Conservation (phyloP, 202 grass and related monocot genomes). For the Zizania palustris region DNA sequence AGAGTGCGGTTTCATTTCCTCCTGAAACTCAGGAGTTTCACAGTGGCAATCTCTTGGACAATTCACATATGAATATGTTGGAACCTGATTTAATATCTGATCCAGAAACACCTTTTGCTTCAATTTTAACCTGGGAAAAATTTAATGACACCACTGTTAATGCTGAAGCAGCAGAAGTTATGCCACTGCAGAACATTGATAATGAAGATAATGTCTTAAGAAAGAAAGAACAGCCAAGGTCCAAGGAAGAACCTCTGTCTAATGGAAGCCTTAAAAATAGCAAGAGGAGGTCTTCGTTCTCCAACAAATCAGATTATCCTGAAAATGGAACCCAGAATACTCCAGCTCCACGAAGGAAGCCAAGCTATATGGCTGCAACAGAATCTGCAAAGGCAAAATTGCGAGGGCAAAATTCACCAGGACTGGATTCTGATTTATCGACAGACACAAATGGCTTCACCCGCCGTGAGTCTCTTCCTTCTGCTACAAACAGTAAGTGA, state of each 20-base stretch:
- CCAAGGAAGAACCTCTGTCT: slow-evolving; percentile 62
- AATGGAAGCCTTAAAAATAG: slow-evolving; percentile 64
- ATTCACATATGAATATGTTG: slow-evolving; percentile 46
- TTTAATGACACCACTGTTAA: slow-evolving; percentile 31
- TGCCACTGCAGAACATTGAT: slow-evolving; percentile 53
- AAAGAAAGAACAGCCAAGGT: slow-evolving; percentile 49
- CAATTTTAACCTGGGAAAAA: slow-evolving; percentile 42
- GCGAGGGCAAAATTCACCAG: slow-evolving; percentile 70
- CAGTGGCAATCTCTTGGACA: slow-evolving; percentile 45
- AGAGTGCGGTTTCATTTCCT: slow-evolving; percentile 30
- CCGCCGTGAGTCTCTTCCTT: slow-evolving; percentile 81
- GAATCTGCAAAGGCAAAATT: slow-evolving; percentile 84
- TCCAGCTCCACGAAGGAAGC: slow-evolving; percentile 58
- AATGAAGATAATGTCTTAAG: slow-evolving; percentile 40
- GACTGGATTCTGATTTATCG: slow-evolving; percentile 63
- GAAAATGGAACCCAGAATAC: slow-evolving; percentile 58
- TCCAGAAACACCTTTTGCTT: slow-evolving; percentile 37
- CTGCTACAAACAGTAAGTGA: slow-evolving; percentile 66
- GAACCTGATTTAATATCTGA: slow-evolving; percentile 59
- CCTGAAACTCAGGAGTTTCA: slow-evolving; percentile 44
- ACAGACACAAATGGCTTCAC: slow-evolving; percentile 63
- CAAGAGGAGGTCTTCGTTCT: slow-evolving; percentile 80
- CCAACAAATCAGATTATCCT: slow-evolving; percentile 65
- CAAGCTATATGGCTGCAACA: slow-evolving; percentile 95
- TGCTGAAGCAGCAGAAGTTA: slow-evolving; percentile 47